Base-by-base conservation (phyloP, 306 rosid species). In the Abrus pulchellus region DNA sequence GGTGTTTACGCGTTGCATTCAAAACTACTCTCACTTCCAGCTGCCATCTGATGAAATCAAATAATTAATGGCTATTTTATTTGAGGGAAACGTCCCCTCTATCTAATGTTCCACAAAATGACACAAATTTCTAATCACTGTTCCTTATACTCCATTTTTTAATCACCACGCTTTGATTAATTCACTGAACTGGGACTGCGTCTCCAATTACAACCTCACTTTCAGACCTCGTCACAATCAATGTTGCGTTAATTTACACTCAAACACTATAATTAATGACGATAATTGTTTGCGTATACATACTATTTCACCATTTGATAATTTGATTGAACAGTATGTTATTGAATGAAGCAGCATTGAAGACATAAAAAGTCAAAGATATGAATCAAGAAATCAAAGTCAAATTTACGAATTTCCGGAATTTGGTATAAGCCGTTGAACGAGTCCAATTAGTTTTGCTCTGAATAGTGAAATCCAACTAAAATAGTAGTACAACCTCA, bases 1-100 rank as follows among this genome's bases (percentile, higher is more conserved):
- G 90, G 88, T 82, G 90, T 76, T 85, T 87, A 79, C 90, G 90
- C 91, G 95, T 89, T 74, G 20, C 20, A 20, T 20, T 70, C 84
- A 14, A 80, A 30, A 79, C 85, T 85, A 65, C 63, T 56, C 52
- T 72, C 80, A 45, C 53, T 40, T 30, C 86, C 91, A 86, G 83
- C 88, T 85, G 83, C 59, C 72, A 33, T 65, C 40, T 29, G 32
- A 69, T 32, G 14, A 57, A 66, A 66, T 61, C 43, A 74, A 59
- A 44, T 43, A 52, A 14, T 36, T 36, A 36, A 0, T 32, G 9
- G 11, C 38, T 45, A 9, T 28, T 57, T 45, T 74, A 20, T 65
- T 77, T 10, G 50, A 55, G 66, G 38, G 36, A 61, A 66, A 57
- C 66, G 60, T 43, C 34, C 38, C 45, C 38, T 67, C 7, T 56